These are phyloP conservation scores for Alectoria sarmentosa DNA, from an alignment of 495 filamentous ascomycete genomes.

Conservation along the genomic window DNA sequence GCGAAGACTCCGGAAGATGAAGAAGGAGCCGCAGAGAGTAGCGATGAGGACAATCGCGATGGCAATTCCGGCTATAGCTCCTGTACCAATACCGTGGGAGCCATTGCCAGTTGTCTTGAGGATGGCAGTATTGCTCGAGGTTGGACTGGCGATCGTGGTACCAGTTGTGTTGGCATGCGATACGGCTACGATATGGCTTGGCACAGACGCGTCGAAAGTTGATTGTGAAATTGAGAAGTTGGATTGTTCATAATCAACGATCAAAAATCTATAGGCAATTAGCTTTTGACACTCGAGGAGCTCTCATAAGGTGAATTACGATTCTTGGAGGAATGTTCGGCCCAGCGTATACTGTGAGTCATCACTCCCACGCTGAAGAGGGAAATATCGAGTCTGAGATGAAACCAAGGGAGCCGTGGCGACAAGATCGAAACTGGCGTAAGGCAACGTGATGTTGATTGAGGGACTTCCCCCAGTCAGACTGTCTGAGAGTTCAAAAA, in stretches of 20 bases:
- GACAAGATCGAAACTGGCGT: constrained; percentile 44
- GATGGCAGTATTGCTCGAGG: constrained; percentile 11
- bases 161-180: constrained; percentile 10
- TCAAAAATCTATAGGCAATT: constrained; percentile 16
- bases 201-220: constrained; percentile 19
- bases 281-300: not conserved
- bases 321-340: constrained; percentile 50
- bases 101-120: constrained; percentile 9
- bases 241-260: constrained; percentile 25
- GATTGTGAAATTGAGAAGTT: constrained; percentile 26
- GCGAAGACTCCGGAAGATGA: constrained; percentile 11
- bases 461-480: constrained; percentile 32
- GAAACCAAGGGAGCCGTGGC: constrained; percentile 36
- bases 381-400: constrained; percentile 41
- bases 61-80: constrained; percentile 23
- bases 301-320: constrained; percentile 21
- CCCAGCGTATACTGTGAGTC: constrained; percentile 47
- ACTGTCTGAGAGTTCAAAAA: constrained; percentile 41
- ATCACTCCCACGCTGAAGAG: constrained; percentile 42
- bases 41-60: constrained; percentile 21
- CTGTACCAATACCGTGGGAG: constrained; percentile 16
- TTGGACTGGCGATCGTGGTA: not conserved
- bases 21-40: constrained; percentile 17
- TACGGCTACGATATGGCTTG: constrained; percentile 22
- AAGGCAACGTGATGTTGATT: constrained; percentile 47